Conservation (phyloP, 2,329 filamentous ascomycete genomes). For the Tympanopsis confertula region DNA sequence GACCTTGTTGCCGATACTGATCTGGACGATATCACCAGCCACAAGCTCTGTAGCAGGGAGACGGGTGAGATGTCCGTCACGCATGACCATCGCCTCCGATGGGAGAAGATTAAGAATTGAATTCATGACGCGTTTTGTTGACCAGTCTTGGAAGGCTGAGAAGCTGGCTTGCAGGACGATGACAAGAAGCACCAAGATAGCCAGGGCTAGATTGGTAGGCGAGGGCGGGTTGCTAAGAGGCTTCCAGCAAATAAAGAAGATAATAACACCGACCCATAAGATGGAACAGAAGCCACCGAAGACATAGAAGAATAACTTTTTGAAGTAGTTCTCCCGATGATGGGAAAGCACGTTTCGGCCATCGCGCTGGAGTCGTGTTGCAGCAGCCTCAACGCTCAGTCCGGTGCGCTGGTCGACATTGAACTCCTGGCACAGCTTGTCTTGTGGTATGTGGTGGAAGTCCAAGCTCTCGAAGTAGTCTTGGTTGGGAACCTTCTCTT, state of each 20-base stretch:
- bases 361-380: constrained; percentile 22
- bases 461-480: constrained; percentile 29
- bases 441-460: constrained; percentile 21
- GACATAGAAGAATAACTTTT: constrained; percentile 26
- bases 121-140: constrained; percentile 30
- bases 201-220: constrained; percentile 28
- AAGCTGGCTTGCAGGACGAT: constrained; percentile 32
- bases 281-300: constrained; percentile 35
- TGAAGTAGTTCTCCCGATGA: constrained; percentile 27
- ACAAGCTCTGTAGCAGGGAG: constrained; percentile 29
- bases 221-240: constrained; percentile 32
- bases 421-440: constrained; percentile 24
- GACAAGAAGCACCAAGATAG: constrained; percentile 32
- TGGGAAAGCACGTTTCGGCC: constrained; percentile 27
- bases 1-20: constrained; percentile 33
- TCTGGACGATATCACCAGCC: constrained; percentile 30
- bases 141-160: constrained; percentile 34
- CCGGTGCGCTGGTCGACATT: constrained; percentile 20
- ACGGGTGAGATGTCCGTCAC: constrained; percentile 27
- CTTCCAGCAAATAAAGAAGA: constrained; percentile 35
- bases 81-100: constrained; percentile 26
- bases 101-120: constrained; percentile 32
- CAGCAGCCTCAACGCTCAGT: constrained; percentile 19
- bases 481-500: constrained; percentile 18
- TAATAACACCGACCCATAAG: constrained; percentile 30